A percentile compares a stretch with the other conserved stretches of the same genome.
Conservation (phyloP, 768 basidiomycete species). For the Russula virescens region DNA sequence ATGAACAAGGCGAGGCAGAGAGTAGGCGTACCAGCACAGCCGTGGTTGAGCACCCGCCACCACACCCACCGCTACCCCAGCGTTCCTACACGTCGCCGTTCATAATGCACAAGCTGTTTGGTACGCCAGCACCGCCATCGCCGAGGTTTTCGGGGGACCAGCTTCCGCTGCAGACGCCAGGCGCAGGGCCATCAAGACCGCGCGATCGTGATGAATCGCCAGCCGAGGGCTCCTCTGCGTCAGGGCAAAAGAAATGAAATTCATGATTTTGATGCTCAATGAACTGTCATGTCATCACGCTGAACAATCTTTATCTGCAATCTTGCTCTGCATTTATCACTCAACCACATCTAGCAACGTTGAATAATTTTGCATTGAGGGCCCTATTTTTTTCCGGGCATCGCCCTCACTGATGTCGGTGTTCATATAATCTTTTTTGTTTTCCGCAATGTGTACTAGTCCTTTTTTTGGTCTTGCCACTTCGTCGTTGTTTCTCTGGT, state of each 20-base stretch:
- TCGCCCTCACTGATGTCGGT: background rate
- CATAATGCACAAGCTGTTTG: slow-evolving; percentile 34
- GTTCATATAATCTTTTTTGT: background rate
- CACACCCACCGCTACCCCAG: slow-evolving; percentile 28
- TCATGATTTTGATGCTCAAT: slow-evolving; percentile 15
- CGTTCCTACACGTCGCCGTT: slow-evolving; percentile 28
- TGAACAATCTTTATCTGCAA: background rate
- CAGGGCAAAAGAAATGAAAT: background rate
- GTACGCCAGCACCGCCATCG: slow-evolving; percentile 15
- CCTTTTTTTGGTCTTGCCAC: background rate
- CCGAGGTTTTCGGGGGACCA: background rate
- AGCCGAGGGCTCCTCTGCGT: background rate
- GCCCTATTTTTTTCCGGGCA: slow-evolving; percentile 18
- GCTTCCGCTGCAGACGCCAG: slow-evolving; percentile 7
- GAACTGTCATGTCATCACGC: background rate
- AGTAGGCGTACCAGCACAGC: slow-evolving; percentile 26
- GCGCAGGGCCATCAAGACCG: slow-evolving; percentile 15
- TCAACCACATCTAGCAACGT: background rate
- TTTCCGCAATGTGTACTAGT: background rate
- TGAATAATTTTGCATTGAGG: background rate
- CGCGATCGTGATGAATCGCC: slow-evolving; percentile 15
- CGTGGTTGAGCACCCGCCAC: slow-evolving; percentile 24
- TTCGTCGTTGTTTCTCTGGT: background rate
- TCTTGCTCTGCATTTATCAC: background rate
- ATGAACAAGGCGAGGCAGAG: slow-evolving; percentile 23